Conservation (phyloP, 805 yeast genomes). For the Candida patagonica region DNA sequence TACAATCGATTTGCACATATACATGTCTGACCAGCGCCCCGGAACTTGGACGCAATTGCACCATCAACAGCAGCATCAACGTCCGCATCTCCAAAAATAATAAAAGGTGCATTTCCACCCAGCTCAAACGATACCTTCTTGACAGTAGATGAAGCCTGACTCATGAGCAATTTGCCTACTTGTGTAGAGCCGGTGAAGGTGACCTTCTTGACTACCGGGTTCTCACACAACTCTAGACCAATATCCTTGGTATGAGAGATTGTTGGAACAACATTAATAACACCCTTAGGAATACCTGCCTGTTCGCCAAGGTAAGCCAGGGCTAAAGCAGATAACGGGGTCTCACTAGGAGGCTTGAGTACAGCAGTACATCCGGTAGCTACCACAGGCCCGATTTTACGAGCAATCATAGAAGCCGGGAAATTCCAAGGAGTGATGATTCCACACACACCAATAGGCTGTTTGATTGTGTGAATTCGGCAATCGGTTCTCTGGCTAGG, state of each 20-base stretch:
- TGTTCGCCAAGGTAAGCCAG: constrained; percentile 48
- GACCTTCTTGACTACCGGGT: constrained; percentile 48
- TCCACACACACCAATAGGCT: constrained; percentile 78
- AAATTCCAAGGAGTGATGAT: constrained; percentile 80
- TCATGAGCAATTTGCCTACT: constrained; percentile 62
- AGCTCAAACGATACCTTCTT: constrained; percentile 68
- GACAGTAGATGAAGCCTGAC: constrained; percentile 49
- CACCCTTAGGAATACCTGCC: constrained; percentile 70
- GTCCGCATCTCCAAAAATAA: constrained; percentile 69
- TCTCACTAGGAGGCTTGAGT: constrained; percentile 67
- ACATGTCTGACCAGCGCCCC: constrained; percentile 79
- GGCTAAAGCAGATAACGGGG: constrained; percentile 68
- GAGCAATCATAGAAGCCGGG: constrained; percentile 69
- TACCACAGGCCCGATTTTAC: constrained; percentile 66
- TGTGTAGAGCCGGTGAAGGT: constrained; percentile 76
- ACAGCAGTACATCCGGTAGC: constrained; percentile 77
- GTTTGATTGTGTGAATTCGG: constrained; percentile 50
- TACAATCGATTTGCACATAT: constrained; percentile 71
- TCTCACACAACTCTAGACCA: constrained; percentile 52
- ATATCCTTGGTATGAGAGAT: constrained; percentile 28
- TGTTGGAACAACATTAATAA: constrained; percentile 50
- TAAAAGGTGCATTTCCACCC: constrained; percentile 78
- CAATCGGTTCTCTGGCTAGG: constrained; percentile 40
- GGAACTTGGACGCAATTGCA: constrained; percentile 58
- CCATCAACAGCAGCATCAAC: constrained; percentile 59